phyloP scores from a whole-genome alignment of 2,329 filamentous ascomycete genomes.

The Paradendryphiella salina region DNA sequence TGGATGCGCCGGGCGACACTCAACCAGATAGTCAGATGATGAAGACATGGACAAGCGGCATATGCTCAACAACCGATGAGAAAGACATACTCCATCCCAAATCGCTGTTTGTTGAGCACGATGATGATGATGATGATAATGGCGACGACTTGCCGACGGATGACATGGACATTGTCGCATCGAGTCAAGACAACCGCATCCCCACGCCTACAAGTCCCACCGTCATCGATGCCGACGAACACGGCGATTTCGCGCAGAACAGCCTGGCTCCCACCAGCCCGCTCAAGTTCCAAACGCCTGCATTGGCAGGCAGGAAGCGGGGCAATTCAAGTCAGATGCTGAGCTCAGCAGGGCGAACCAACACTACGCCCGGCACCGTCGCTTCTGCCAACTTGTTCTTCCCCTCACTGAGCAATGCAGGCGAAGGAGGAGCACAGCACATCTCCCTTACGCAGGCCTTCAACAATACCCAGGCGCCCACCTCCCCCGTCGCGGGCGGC shows the following conservation, averaged over 20 bases:
- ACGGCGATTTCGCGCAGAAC: conserved; percentile 20
- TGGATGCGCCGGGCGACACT: conserved; percentile 50
- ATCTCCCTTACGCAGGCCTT: conserved; percentile 54
- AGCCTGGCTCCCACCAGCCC: conserved; percentile 36
- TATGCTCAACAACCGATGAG: conserved; percentile 19
- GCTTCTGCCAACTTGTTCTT: conserved; percentile 43
- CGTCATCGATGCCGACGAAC: conserved; percentile 32
- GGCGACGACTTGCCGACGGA: conserved; percentile 25
- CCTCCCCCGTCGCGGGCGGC: conserved; percentile 49
- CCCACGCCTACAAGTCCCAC: conserved; percentile 38
- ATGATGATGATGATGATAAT: conserved; percentile 19
- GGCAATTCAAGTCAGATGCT: conserved; percentile 47
- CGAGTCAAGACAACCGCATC: conserved; percentile 34
- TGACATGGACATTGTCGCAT: conserved; percentile 23
- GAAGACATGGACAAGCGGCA: conserved; percentile 45
- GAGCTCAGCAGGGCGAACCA: conserved; percentile 45
- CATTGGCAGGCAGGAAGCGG: conserved; percentile 47
- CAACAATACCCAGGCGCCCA: conserved; percentile 51
- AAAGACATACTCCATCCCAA: conserved; percentile 14
- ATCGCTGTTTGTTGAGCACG: conserved; percentile 29
- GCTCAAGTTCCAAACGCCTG: conserved; percentile 50
- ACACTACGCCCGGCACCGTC: conserved; percentile 49
- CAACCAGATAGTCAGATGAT: conserved; percentile 55
- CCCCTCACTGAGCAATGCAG: conserved; percentile 33
- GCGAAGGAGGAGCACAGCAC: conserved; percentile 24